Conservation (phyloP, 1,284 basidiomycete genomes). For the Stygiomarasmius scandens region DNA sequence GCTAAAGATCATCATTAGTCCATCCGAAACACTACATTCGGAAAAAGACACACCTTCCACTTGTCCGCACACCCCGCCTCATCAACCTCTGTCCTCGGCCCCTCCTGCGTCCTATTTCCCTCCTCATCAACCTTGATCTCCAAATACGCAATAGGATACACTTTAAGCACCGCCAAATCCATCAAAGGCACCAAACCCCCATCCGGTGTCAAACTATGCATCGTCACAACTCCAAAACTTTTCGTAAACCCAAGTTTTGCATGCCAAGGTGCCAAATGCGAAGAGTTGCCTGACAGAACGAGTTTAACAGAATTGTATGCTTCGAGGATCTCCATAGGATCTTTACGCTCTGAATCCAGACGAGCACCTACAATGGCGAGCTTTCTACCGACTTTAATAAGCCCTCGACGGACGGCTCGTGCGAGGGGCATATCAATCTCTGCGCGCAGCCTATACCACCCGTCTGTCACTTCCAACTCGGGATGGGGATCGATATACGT, state of each 20-base stretch:
- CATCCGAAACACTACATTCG: neutral
- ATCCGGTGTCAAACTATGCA: slow-evolving; percentile 80
- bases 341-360: slow-evolving; percentile 69
- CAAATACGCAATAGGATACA: slow-evolving; percentile 64
- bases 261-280: slow-evolving; percentile 87
- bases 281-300: slow-evolving; percentile 80
- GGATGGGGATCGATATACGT: slow-evolving; percentile 42
- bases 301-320: slow-evolving; percentile 75
- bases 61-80: slow-evolving; percentile 61
- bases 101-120: slow-evolving; percentile 55
- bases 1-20: slow-evolving; percentile 34
- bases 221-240: slow-evolving; percentile 68
- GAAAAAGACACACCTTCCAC: slow-evolving; percentile 64
- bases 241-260: slow-evolving; percentile 79
- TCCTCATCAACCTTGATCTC: slow-evolving; percentile 58
- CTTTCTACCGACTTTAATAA: slow-evolving; percentile 81
- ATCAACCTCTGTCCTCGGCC: slow-evolving; percentile 72
- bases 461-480: slow-evolving; percentile 88
- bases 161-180: slow-evolving; percentile 76
- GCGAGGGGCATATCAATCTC: slow-evolving; percentile 74
- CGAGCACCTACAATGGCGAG: slow-evolving; percentile 79
- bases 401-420: slow-evolving; percentile 68
- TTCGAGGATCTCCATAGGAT: slow-evolving; percentile 83
- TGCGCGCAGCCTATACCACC: slow-evolving; percentile 91
- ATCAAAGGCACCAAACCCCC: slow-evolving; percentile 81